Evolutionary conservation across 768 basidiomycete genomes (phyloP).

Genomic region (Coprinopsis strossmayeri): DNA sequence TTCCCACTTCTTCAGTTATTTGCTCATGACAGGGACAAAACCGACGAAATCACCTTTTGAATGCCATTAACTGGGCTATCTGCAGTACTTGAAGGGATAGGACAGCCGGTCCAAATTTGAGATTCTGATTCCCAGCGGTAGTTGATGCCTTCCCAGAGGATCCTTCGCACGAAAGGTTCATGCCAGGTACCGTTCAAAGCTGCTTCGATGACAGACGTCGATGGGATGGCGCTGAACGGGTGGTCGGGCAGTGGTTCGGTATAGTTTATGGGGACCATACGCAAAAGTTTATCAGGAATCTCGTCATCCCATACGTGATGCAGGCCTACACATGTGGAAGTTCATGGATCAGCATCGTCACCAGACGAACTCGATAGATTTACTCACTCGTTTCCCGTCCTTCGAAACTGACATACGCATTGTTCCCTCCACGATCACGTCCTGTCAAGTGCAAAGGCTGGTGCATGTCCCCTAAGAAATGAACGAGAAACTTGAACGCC

Average conservation of each 20-base stretch:
- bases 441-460: slow-evolving; percentile 91
- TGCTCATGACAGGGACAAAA: background rate
- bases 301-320: slow-evolving; percentile 85
- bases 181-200: slow-evolving; percentile 73
- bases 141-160: slow-evolving; percentile 11
- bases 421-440: slow-evolving; percentile 84
- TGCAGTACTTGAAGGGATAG: background rate
- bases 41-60: background rate
- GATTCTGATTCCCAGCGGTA: background rate
- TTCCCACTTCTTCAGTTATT: slow-evolving; percentile 14
- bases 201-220: slow-evolving; percentile 1
- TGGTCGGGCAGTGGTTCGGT: slow-evolving; percentile 61
- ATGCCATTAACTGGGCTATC: background rate
- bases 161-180: slow-evolving; percentile 63
- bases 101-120: background rate
- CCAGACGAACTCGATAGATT: slow-evolving; percentile 22
- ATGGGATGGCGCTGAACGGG: slow-evolving; percentile 17
- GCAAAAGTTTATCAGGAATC: slow-evolving; percentile 78
- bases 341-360: background rate
- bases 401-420: slow-evolving; percentile 58
- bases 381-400: background rate
- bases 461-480: slow-evolving; percentile 92
- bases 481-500: slow-evolving; percentile 87
- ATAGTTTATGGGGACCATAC: slow-evolving; percentile 71
- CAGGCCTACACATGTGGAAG: slow-evolving; percentile 30